These are phyloP conservation scores for Solanum dulcamara DNA, from an alignment of 257 asterid species.

Conservation along the genomic window DNA sequence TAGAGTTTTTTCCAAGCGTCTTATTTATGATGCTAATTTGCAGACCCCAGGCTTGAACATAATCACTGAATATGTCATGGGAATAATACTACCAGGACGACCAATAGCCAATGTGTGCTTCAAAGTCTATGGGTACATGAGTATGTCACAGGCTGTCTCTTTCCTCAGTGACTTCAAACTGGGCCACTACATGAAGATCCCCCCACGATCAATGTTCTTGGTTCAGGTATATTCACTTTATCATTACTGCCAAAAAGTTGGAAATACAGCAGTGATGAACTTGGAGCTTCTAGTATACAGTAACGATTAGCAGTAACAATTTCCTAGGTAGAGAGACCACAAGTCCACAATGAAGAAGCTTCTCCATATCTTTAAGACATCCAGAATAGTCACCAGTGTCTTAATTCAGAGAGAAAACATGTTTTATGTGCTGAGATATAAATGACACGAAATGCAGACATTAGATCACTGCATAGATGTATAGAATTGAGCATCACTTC, in stretches of 20 bases:
- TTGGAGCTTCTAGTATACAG: not conserved
- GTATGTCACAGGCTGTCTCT: slow-evolving; percentile 90
- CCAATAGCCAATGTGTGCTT: slow-evolving; percentile 92
- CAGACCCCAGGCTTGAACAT: slow-evolving; percentile 92
- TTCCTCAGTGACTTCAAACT: slow-evolving; percentile 90
- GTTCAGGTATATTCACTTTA: slow-evolving; percentile 57
- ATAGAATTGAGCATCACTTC: not conserved
- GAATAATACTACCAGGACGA: slow-evolving; percentile 75
- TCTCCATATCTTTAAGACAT: not conserved
- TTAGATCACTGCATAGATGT: not conserved
- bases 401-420: not conserved
- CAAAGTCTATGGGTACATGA: slow-evolving; percentile 83
- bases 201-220: slow-evolving; percentile 89
- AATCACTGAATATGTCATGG: slow-evolving; percentile 90
- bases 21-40: slow-evolving; percentile 6
- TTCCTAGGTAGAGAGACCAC: not conserved
- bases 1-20: not conserved
- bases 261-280: not conserved
- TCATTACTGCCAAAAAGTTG: not conserved
- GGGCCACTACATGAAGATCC: slow-evolving; percentile 97
- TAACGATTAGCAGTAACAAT: not conserved
- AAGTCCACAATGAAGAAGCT: not conserved
- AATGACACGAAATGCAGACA: not conserved
- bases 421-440: not conserved
- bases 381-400: not conserved